Conservation (phyloP, 2,329 filamentous ascomycete species). For the Pseudogymnoascus destructans region DNA sequence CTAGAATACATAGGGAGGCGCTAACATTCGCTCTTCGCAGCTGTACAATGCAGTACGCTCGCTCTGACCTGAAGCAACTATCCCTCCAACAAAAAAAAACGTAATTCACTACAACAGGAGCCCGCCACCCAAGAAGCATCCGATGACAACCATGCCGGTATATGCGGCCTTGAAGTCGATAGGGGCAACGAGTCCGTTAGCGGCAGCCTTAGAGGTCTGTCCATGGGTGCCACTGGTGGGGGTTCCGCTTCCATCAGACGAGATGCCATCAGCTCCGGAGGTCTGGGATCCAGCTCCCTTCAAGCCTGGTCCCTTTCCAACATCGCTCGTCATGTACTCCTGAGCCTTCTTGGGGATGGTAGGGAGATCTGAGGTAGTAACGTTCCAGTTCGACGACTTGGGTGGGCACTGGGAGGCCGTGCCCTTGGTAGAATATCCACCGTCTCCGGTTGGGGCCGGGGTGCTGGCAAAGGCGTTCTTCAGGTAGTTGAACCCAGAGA, state of each 20-base stretch:
- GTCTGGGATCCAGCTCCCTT: not conserved
- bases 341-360: slow-evolving; percentile 1
- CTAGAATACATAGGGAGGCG: slow-evolving; percentile 4
- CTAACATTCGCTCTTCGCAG: slow-evolving; percentile 5
- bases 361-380: not conserved
- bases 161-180: not conserved
- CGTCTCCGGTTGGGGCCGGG: not conserved
- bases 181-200: not conserved
- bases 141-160: not conserved
- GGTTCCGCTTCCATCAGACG: not conserved
- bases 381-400: slow-evolving; percentile 3
- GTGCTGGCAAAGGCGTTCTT: not conserved
- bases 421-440: not conserved
- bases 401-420: not conserved
- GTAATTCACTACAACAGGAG: not conserved
- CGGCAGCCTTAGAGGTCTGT: not conserved
- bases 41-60: slow-evolving; percentile 1
- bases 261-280: not conserved
- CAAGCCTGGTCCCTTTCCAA: not conserved
- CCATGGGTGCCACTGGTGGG: not conserved
- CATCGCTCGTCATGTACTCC: not conserved
- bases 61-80: not conserved
- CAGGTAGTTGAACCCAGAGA: slow-evolving; percentile 1
- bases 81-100: not conserved
- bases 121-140: not conserved